Evolutionary conservation across 2,329 filamentous ascomycete genomes (phyloP).

Genomic region (Sporothrix humicola): DNA sequence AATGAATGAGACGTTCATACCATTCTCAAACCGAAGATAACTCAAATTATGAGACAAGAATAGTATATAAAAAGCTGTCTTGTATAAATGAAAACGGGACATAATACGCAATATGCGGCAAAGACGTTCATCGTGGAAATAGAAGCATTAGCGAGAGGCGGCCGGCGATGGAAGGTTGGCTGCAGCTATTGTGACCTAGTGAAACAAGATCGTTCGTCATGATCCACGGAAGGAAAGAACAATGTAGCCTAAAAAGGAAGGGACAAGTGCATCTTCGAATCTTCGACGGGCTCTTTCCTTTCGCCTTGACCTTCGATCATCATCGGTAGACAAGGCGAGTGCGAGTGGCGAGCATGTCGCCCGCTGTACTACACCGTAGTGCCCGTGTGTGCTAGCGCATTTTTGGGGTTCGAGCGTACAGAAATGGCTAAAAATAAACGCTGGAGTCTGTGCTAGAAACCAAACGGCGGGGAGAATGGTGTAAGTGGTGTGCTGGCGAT

Average conservation of each 20-base stretch:
- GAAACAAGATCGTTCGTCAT: constrained; percentile 13
- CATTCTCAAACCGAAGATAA: no score
- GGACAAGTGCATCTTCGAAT: background rate
- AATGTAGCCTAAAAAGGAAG: constrained; percentile 17
- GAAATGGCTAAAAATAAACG: constrained; percentile 27
- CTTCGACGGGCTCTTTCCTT: constrained; percentile 2
- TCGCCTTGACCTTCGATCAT: background rate
- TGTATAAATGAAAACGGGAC: background rate
- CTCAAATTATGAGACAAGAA: no score
- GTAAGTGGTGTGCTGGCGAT: background rate
- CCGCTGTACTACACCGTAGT: background rate
- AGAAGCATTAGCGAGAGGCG: background rate
- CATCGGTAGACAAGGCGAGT: background rate
- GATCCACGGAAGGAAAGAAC: constrained; percentile 24
- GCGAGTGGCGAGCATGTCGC: background rate
- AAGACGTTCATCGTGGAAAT: background rate
- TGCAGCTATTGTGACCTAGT: constrained; percentile 15
- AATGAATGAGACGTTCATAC: no score
- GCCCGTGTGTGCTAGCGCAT: background rate
- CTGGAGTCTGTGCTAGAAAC: constrained; percentile 9
- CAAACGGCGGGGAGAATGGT: background rate
- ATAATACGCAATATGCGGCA: background rate
- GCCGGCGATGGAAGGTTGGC: background rate
- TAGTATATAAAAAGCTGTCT: background rate
- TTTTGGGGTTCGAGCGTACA: constrained; percentile 16